Base-by-base conservation (phyloP, 495 filamentous ascomycete species). In the Aspergillus heteromorphus region DNA sequence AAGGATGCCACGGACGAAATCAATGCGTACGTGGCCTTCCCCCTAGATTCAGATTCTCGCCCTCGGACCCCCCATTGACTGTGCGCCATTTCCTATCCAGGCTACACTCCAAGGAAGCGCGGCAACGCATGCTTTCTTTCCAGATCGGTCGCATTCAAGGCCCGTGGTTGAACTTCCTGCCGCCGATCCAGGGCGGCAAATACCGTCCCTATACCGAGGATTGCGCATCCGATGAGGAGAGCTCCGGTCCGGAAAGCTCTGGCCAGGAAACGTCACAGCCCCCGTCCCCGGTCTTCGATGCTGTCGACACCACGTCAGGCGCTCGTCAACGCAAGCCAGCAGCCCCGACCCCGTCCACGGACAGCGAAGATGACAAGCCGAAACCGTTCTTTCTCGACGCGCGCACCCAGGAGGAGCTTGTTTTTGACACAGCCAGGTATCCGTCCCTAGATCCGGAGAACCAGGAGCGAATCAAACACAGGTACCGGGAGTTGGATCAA, bases 1-100 rank as follows among this genome's bases (percentile, higher is more conserved):
- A 82, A 89, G 72, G 93, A 98, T 84, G 95, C 90, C 34, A 97
- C 93, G 16, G 91, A 97, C 69, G 93, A 97, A 71, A 86, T 97
- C 62, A 91, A 87, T 70, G 86, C 82, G 89, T 96, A 80, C 53
- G 89, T 84, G 30, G 53, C 38, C 27, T 42, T 27, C 9, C 13
- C 21, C 43, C 17, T 27, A 30, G 40, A 23, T 48, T 18, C 34
- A 30, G 40, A 23, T 48, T 18, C 34, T 7, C 34, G 17, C 23
- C 2, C 21, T 18, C 14, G 18, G 27, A 17, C 43, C 19, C 23
- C 21, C 42, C 21, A 38, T 45, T 53, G 36, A 52, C 49, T 61
- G 53, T 58, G 36, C 45, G 17, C 18, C 9, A 34, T 36, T 45
- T 16, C 56, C 25, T 20, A 36, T 54, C 42, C 59, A 97, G 92